Percentiles rank a stretch among this genome's conserved stretches.
Evolutionary conservation across 2,329 filamentous ascomycete species (phyloP).

Genomic region (Sphaerulina populicola): DNA sequence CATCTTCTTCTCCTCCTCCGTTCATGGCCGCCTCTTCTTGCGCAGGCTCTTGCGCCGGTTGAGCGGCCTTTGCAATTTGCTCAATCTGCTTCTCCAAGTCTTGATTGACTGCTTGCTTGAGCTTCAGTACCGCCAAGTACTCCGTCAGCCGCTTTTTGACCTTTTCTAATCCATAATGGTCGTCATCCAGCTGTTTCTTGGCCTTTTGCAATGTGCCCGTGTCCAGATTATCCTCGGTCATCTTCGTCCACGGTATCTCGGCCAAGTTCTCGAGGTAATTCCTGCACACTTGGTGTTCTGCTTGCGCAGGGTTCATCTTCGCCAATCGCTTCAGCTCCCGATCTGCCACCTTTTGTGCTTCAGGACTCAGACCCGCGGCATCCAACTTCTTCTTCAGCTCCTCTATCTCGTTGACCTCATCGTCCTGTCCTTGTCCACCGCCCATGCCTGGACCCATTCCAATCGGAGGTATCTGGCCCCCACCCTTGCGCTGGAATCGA

Average conservation of each 20-base stretch:
- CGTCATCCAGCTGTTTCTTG: conserved; percentile 83
- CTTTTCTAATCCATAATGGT: conserved; percentile 92
- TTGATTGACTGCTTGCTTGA: conserved; percentile 85
- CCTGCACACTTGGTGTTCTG: conserved; percentile 87
- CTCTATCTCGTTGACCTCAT: conserved; percentile 81
- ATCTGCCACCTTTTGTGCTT: conserved; percentile 84
- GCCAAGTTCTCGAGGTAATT: conserved; percentile 90
- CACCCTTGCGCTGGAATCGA: conserved; percentile 32
- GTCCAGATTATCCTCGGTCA: conserved; percentile 79
- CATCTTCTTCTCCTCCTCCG: conserved; percentile 54
- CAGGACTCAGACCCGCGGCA: conserved; percentile 68
- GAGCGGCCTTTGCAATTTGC: conserved; percentile 41
- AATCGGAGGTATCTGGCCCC: conserved; percentile 25
- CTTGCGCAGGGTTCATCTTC: conserved; percentile 94
- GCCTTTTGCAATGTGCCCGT: conserved; percentile 69
- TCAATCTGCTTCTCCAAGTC: conserved; percentile 71
- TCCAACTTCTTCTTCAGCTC: conserved; percentile 84
- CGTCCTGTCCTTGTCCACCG: conserved; percentile 49
- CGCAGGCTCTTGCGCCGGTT: conserved; percentile 34
- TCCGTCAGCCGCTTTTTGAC: conserved; percentile 95
- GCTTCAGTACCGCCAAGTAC: conserved; percentile 87
- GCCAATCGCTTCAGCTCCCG: conserved; percentile 78
- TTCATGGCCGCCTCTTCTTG: conserved; percentile 38
- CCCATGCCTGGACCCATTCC: conserved; percentile 30
- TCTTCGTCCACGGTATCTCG: conserved; percentile 84